A percentile compares a stretch with the other conserved stretches of the same genome.
Evolutionary conservation across 2,329 filamentous ascomycete genomes (phyloP).

Genomic region (Ophiocordyceps camponoti-leonardi): DNA sequence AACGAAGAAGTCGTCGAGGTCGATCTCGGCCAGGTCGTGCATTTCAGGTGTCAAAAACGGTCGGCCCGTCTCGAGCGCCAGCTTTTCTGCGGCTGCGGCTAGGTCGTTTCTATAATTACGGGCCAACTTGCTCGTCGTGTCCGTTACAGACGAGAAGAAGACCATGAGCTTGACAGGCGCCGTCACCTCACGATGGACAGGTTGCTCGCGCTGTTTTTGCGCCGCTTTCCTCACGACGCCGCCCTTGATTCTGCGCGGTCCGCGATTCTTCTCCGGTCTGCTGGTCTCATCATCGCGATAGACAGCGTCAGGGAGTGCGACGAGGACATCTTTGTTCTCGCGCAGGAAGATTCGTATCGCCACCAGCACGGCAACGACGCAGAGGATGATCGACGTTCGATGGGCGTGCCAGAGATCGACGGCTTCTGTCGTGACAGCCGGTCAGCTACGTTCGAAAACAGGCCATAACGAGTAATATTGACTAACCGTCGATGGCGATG

Average conservation of each 20-base stretch:
- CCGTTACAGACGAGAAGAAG: constrained; percentile 83
- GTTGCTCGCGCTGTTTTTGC: constrained; percentile 5
- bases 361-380: constrained; percentile 18
- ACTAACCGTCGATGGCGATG: neutral
- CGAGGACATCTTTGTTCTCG: constrained; percentile 15
- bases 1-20: constrained; percentile 88
- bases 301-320: constrained; percentile 17
- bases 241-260: constrained; percentile 33
- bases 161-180: constrained; percentile 53
- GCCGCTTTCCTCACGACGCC: constrained; percentile 16
- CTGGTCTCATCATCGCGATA: constrained; percentile 12
- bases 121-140: constrained; percentile 61
- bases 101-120: constrained; percentile 43
- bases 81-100: constrained; percentile 29
- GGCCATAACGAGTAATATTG: neutral
- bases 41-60: constrained; percentile 41
- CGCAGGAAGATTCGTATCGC: constrained; percentile 25
- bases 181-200: constrained; percentile 12
- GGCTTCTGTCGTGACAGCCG: constrained; percentile 10
- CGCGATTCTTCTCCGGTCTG: constrained; percentile 15
- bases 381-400: constrained; percentile 25
- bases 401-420: constrained; percentile 29
- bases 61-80: constrained; percentile 20
- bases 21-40: constrained; percentile 67
- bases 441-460: neutral